phyloP scores from a whole-genome alignment of 73 alveolate genomes.

The Breviolum minutum region DNA sequence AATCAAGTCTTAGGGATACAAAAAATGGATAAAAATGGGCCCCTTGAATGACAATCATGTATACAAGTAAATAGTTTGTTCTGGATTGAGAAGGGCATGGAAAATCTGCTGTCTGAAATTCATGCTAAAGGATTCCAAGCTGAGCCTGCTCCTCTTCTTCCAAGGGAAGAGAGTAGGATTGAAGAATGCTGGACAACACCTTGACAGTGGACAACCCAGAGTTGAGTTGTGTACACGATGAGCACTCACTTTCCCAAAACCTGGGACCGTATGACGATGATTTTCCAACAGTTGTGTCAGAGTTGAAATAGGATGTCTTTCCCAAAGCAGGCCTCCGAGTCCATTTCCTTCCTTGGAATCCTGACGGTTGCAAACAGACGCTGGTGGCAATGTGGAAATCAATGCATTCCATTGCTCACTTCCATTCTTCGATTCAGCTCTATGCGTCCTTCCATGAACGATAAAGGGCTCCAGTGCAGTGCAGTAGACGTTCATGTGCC shows the following conservation, averaged over 20 bases:
- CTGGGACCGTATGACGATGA: too few species aligned
- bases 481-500: constrained; percentile 94
- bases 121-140: not conserved
- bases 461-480: constrained; percentile 87
- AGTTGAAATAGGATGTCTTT: too few species aligned
- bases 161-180: constrained; percentile 61
- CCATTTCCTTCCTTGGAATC: constrained; percentile 78
- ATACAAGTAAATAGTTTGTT: not conserved
- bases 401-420: not conserved
- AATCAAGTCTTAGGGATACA: too few species aligned
- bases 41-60: not conserved
- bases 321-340: constrained; percentile 35
- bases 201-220: not conserved
- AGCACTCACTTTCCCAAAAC: too few species aligned
- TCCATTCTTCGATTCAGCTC: not conserved
- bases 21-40: not conserved
- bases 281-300: too few species aligned
- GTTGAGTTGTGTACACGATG: too few species aligned
- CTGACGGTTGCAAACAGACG: not conserved
- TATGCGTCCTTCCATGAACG: constrained; percentile 36
- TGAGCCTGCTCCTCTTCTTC: constrained; percentile 83
- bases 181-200: constrained; percentile 78
- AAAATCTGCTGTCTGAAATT: not conserved
- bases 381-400: not conserved
- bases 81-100: not conserved